Conservation (phyloP, 208 protist genomes). For the Entamoeba invadens region DNA sequence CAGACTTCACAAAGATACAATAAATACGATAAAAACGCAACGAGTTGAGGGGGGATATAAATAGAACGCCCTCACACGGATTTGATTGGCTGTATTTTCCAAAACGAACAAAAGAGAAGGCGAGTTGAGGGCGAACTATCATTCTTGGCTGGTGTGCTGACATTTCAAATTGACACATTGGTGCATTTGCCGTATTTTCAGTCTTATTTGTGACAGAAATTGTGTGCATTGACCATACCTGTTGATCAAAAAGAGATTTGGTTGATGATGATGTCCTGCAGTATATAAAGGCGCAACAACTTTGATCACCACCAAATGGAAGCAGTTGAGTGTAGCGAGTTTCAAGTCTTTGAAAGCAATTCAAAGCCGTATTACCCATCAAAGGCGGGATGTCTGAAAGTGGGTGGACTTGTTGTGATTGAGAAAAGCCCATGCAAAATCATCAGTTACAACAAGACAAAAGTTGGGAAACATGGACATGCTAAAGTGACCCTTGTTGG, state of each 20-base stretch:
- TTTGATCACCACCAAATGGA: background rate
- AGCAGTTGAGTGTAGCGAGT: background rate
- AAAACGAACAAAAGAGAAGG: background rate
- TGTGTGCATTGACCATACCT: background rate
- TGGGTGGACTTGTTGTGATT: background rate
- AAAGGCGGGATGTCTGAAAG: background rate
- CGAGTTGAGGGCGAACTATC: background rate
- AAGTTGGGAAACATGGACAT: constrained; percentile 36
- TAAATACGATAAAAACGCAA: background rate
- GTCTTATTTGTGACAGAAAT: no score
- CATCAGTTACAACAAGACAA: constrained; percentile 5
- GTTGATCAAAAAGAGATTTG: background rate
- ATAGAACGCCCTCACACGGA: background rate
- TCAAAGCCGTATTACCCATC: background rate
- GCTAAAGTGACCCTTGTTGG: constrained; percentile 19
- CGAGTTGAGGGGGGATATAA: background rate
- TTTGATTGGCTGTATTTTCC: background rate
- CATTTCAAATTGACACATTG: background rate
- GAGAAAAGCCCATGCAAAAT: constrained; percentile 21
- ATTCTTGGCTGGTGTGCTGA: background rate
- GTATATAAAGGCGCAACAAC: background rate
- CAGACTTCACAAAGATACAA: background rate
- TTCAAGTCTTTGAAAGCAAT: background rate
- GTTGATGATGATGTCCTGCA: background rate
- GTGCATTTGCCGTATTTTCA: background rate